Evolutionary conservation across 2,329 filamentous ascomycete genomes (phyloP).

Genomic region (Diaporthe caulivora): DNA sequence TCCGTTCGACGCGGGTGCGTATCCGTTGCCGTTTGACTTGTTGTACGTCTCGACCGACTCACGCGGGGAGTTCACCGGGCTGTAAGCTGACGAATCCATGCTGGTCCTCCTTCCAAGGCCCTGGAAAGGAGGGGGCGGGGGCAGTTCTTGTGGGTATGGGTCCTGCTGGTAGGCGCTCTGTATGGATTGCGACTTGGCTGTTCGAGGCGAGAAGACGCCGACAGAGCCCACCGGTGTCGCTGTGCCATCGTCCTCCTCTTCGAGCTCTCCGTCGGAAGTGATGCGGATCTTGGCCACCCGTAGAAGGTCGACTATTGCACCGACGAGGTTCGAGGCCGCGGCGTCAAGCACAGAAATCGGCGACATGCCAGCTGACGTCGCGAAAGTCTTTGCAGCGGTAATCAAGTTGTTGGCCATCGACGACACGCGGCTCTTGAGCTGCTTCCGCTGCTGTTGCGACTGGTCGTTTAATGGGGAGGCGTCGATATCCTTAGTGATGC

Average conservation of each 20-base stretch:
- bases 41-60: constrained; percentile 64
- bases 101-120: constrained; percentile 71
- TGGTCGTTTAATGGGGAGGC: constrained; percentile 66
- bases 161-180: constrained; percentile 49
- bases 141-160: constrained; percentile 51
- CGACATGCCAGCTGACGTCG: constrained; percentile 83
- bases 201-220: constrained; percentile 75
- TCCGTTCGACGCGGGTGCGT: constrained; percentile 53
- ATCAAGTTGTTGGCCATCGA: constrained; percentile 96
- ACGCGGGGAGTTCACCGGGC: constrained; percentile 77
- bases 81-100: constrained; percentile 80
- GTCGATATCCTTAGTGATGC: constrained; percentile 86
- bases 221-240: constrained; percentile 75
- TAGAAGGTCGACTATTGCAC: constrained; percentile 87
- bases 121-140: constrained; percentile 68
- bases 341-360: constrained; percentile 95
- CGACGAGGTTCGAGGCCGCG: constrained; percentile 89
- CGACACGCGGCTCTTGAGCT: constrained; percentile 86
- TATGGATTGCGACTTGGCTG: constrained; percentile 40
- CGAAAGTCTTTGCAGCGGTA: constrained; percentile 93
- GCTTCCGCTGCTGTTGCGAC: constrained; percentile 69
- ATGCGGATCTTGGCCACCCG: constrained; percentile 85
- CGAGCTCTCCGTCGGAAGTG: constrained; percentile 81
- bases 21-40: constrained; percentile 52
- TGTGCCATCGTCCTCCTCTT: constrained; percentile 75